Percentiles rank a stretch among this genome's conserved stretches.
Conservation (phyloP, 1,139 yeast species). For the Hanseniaspora gamundiae region DNA sequence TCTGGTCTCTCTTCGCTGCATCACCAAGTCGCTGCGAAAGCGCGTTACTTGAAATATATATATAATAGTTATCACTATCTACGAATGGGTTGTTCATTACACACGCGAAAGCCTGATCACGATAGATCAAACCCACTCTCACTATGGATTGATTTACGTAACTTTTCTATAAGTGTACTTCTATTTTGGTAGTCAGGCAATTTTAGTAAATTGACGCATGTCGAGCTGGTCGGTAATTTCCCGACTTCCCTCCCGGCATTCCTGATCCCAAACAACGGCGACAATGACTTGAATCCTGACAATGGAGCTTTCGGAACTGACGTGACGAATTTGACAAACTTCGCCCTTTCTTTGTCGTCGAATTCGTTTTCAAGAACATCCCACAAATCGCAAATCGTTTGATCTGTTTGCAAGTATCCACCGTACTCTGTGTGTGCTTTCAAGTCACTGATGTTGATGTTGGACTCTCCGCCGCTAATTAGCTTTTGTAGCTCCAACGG, state of each 20-base stretch:
- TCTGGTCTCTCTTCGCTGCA: background rate
- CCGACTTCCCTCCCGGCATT: conserved; percentile 45
- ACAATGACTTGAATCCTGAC: conserved; percentile 64
- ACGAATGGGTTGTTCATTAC: too few species aligned
- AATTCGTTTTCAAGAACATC: conserved; percentile 54
- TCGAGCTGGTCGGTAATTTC: conserved; percentile 68
- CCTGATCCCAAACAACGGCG: conserved; percentile 72
- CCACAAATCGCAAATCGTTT: conserved; percentile 58
- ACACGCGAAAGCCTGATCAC: background rate
- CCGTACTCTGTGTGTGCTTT: conserved; percentile 50
- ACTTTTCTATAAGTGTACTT: conserved; percentile 42
- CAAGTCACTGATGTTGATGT: conserved; percentile 60
- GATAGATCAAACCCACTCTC: conserved; percentile 3
- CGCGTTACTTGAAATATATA: too few species aligned
- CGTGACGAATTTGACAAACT: conserved; percentile 74
- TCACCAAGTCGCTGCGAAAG: too few species aligned
- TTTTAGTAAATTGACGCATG: conserved; percentile 81
- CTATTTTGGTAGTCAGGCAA: conserved; percentile 71
- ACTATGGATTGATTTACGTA: conserved; percentile 57
- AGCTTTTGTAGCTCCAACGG: conserved; percentile 73
- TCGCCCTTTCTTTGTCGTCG: conserved; percentile 44
- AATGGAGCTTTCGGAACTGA: conserved; percentile 88
- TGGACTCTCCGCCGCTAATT: conserved; percentile 61
- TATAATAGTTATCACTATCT: too few species aligned
- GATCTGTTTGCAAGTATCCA: conserved; percentile 48